Conservation (phyloP, 2,329 filamentous ascomycete species). For the Diaporthe destruens region DNA sequence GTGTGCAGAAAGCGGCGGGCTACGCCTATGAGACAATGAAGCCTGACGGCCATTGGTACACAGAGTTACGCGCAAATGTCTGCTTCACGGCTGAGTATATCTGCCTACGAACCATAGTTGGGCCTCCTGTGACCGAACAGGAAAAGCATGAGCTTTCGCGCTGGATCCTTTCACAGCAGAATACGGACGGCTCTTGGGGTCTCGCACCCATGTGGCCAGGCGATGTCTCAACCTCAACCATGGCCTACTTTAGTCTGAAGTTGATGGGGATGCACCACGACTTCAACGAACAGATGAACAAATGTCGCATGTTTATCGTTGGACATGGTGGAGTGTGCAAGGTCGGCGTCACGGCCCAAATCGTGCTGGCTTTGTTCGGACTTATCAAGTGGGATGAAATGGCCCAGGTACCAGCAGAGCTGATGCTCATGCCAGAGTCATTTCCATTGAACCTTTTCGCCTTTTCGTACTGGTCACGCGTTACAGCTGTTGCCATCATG, state of each 20-base stretch:
- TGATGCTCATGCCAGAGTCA: slow-evolving; percentile 5
- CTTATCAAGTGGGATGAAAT: slow-evolving; percentile 12
- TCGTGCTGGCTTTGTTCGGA: background rate
- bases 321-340: background rate
- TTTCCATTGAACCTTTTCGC: slow-evolving; percentile 2
- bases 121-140: background rate
- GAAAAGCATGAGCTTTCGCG: background rate
- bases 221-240: no score
- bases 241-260: no score
- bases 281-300: no score
- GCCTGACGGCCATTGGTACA: slow-evolving; percentile 5
- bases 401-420: background rate
- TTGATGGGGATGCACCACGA: no score
- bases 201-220: no score
- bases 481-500: slow-evolving; percentile 3
- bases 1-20: no score
- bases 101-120: background rate
- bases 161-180: background rate
- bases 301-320: background rate
- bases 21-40: background rate
- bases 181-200: no score
- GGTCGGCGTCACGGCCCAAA: background rate
- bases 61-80: slow-evolving; percentile 1
- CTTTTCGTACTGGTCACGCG: slow-evolving; percentile 10
- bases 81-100: background rate